A percentile compares a stretch with the other conserved stretches of the same genome.
Conservation (phyloP, 106 monocot genomes). For the Allium sativum region DNA sequence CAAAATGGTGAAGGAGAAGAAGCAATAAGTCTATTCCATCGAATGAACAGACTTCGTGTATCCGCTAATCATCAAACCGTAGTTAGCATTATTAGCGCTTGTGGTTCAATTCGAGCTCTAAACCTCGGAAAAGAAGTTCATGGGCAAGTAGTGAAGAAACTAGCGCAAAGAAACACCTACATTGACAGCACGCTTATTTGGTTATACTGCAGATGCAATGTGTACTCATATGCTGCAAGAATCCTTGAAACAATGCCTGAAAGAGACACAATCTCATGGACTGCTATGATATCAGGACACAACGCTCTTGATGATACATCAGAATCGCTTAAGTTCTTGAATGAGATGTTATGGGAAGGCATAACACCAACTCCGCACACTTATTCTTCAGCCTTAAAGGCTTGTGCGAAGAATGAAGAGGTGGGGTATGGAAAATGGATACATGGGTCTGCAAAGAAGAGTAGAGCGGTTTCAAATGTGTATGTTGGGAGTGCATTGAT, state of each 20-base stretch:
- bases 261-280: slow-evolving; percentile 74
- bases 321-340: slow-evolving; percentile 51
- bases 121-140: slow-evolving; percentile 70
- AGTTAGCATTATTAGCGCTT: slow-evolving; percentile 65
- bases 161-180: slow-evolving; percentile 24
- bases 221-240: slow-evolving; percentile 50
- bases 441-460: slow-evolving; percentile 70
- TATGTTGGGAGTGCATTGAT: slow-evolving; percentile 75
- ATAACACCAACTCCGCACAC: slow-evolving; percentile 63
- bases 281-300: slow-evolving; percentile 71
- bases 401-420: slow-evolving; percentile 56
- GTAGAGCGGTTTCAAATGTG: slow-evolving; percentile 33
- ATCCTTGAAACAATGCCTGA: slow-evolving; percentile 60
- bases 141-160: slow-evolving; percentile 45
- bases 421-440: slow-evolving; percentile 46
- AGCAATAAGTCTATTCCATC: slow-evolving; percentile 53
- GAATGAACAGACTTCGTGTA: slow-evolving; percentile 55
- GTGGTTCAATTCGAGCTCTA: slow-evolving; percentile 41
- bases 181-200: slow-evolving; percentile 75
- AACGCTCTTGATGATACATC: slow-evolving; percentile 29
- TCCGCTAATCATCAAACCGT: slow-evolving; percentile 49
- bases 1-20: slow-evolving; percentile 53
- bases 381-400: slow-evolving; percentile 77
- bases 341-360: slow-evolving; percentile 71
- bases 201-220: slow-evolving; percentile 72